These are phyloP conservation scores for Ophiostoma novo-ulmi DNA, from an alignment of 2,329 filamentous ascomycete species.

Conservation along the genomic window DNA sequence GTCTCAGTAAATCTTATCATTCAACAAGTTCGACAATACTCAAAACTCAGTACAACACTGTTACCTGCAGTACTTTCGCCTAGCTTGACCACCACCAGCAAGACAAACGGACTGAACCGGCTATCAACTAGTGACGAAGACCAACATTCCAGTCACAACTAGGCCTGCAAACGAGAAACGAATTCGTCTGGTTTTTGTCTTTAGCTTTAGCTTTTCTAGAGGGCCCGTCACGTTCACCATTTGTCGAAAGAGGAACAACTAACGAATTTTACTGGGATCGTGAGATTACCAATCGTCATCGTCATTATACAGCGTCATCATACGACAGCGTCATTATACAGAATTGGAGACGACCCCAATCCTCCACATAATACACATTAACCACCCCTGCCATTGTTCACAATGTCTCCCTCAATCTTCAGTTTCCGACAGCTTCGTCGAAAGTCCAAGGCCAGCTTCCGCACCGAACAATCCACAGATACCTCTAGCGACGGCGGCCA, in stretches of 20 bases:
- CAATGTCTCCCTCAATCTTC: conserved; percentile 62
- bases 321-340: background rate
- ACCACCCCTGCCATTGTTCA: background rate
- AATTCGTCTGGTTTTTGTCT: background rate
- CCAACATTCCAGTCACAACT: conserved; percentile 18
- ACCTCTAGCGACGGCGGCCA: conserved; percentile 57
- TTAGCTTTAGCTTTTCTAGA: background rate
- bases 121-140: conserved; percentile 14
- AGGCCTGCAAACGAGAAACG: conserved; percentile 16
- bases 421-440: conserved; percentile 66
- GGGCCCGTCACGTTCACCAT: background rate
- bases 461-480: conserved; percentile 56
- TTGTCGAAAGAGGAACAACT: background rate
- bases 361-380: background rate
- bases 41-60: no score
- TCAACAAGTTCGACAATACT: background rate
- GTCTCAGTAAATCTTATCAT: background rate
- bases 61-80: background rate
- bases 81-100: background rate
- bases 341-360: conserved; percentile 5
- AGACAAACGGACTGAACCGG: conserved; percentile 15
- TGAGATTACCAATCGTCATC: background rate
- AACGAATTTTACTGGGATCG: background rate
- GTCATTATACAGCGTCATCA: background rate
- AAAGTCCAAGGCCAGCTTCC: conserved; percentile 70